Conservation (phyloP, 2,329 filamentous ascomycete genomes). For the Colletotrichum musae region DNA sequence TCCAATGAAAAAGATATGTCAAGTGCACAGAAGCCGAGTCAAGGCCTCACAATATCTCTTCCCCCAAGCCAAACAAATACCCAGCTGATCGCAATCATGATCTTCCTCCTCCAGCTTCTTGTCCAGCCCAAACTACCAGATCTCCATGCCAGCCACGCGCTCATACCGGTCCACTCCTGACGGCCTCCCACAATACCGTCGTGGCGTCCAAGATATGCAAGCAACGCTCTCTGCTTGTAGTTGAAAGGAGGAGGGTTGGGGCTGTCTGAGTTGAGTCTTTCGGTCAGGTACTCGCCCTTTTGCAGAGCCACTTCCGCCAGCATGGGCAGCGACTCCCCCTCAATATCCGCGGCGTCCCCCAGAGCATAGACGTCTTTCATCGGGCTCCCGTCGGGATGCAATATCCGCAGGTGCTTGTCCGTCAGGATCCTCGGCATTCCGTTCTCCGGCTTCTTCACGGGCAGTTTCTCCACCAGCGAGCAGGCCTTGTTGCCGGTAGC, state of each 20-base stretch:
- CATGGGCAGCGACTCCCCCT: conserved; percentile 24
- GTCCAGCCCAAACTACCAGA: conserved; percentile 33
- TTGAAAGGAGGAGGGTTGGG: not conserved
- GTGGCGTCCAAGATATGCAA: conserved; percentile 29
- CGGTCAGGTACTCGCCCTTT: conserved; percentile 34
- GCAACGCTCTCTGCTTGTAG: conserved; percentile 27
- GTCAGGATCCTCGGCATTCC: conserved; percentile 27
- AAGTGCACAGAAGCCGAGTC: not conserved
- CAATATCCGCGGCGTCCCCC: conserved; percentile 29
- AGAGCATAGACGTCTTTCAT: conserved; percentile 29
- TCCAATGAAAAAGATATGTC: no score
- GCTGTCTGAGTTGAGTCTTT: not conserved
- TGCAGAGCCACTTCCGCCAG: conserved; percentile 35
- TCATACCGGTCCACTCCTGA: conserved; percentile 29
- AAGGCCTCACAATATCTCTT: conserved; percentile 30
- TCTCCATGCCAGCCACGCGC: conserved; percentile 35
- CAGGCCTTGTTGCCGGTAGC: conserved; percentile 83
- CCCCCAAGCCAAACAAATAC: conserved; percentile 28
- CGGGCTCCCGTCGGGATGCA: conserved; percentile 25
- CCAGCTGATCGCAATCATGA: conserved; percentile 33
- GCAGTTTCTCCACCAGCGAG: conserved; percentile 21
- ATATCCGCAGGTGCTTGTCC: conserved; percentile 26
- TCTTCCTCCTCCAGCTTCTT: conserved; percentile 35
- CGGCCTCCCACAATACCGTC: conserved; percentile 35
- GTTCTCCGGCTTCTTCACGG: conserved; percentile 21